Evolutionary conservation across 2,329 filamentous ascomycete genomes (phyloP).

Genomic region (Colletotrichum tropicicola): DNA sequence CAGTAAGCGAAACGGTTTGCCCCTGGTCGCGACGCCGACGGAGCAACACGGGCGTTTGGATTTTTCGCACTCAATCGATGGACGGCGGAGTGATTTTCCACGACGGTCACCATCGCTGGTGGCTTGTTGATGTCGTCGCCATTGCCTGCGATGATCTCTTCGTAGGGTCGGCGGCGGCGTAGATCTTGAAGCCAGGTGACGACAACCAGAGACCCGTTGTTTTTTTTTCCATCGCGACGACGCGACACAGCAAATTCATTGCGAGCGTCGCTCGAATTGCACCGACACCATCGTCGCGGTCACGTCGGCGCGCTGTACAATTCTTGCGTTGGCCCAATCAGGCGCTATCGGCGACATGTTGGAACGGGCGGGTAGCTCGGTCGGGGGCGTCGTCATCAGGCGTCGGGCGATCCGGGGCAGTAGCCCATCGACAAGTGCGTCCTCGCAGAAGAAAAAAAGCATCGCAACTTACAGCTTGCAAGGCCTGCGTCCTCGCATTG

Average conservation of each 20-base stretch:
- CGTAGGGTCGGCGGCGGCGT: neutral
- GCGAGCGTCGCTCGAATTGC: neutral
- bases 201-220: neutral
- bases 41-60: neutral
- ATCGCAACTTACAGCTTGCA: constrained; percentile 81
- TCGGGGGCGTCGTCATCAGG: constrained; percentile 26
- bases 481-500: constrained; percentile 66
- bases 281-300: neutral
- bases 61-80: neutral
- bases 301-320: neutral
- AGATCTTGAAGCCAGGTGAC: no score
- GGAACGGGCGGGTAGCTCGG: constrained; percentile 9
- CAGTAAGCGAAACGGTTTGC: constrained; percentile 17
- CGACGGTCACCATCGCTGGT: neutral
- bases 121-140: neutral
- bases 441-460: constrained; percentile 4
- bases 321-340: constrained; percentile 3
- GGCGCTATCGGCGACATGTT: constrained; percentile 19
- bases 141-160: neutral
- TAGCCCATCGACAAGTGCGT: constrained; percentile 9
- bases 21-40: constrained; percentile 3
- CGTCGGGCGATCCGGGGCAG: constrained; percentile 9
- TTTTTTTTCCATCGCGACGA: neutral
- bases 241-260: neutral
- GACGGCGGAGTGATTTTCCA: neutral